Base-by-base conservation (phyloP, 192 early-diverging fungal species). In the Rhizophagus clarus region DNA sequence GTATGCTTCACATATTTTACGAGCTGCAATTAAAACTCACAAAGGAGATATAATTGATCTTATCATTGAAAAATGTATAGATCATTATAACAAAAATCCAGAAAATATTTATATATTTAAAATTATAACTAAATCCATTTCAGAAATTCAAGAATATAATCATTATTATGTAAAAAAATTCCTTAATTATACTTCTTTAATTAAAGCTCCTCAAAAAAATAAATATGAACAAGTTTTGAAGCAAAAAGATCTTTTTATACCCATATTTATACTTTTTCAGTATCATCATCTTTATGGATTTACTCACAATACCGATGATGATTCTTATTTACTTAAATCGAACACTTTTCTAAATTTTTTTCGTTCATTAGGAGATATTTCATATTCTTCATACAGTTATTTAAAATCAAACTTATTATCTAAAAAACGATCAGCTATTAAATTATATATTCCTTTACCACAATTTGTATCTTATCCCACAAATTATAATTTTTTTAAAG, bases 371-470 rank as follows among this genome's bases (percentile, higher is more conserved):
- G 8, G 37, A 8, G 37, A 40, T 40, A 40, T 8, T 40, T 40
- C 6, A 40, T 7, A 40, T 40, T 40, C 6, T 40, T 40, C 8
- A 40, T 40, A 7, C 0, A 40, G 8, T 26, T 29, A 29, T 31
- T 9, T 29, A 8, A n/a, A n/a, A 7, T 40, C 8, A 40, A 40
- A 7, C 0, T 7, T 7, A 9, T 40, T 40, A 8, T 40, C 37
- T 40, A 40, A 40, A 40, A 40, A 40, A 40, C 37, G 37, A 40
- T 40, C 37, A 40, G 37, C 37, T 40, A 0, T 40, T 40, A 40
- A 40, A 40, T 29, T 67, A 67, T 29, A 29, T 29, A 29, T 67
- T 34, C 64, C 64, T 67, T 67, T 67, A 31, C 64, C 64, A 29
- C 14, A 29, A 67, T 67, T 67, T 67, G 64, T 14, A 67, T 67